Percentiles rank a stretch among this genome's conserved stretches.
Conservation (phyloP, 805 yeast species). For the Suhomyces faveliae region DNA sequence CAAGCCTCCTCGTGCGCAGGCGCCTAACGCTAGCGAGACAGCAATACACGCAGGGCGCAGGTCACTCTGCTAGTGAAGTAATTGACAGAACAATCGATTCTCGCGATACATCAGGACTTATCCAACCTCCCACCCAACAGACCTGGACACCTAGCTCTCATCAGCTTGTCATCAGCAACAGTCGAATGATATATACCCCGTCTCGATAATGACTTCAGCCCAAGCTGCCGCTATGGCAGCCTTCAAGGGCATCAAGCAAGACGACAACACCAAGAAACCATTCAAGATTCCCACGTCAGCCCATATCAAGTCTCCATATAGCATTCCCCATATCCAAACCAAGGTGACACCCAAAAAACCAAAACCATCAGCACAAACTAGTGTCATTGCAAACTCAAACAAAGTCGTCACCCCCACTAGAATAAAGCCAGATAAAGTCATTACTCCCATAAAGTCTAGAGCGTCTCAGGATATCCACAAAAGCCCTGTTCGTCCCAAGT, state of each 20-base stretch:
- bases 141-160: neutral
- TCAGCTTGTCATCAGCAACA: too few species aligned
- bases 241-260: slow-evolving; percentile 25
- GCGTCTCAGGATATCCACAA: neutral
- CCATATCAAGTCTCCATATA: neutral
- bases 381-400: too few species aligned
- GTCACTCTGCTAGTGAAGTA: too few species aligned
- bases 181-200: neutral
- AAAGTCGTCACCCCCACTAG: neutral
- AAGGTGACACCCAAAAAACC: slow-evolving; percentile 1
- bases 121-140: neutral
- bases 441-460: too few species aligned
- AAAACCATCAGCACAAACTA: too few species aligned
- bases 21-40: neutral
- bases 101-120: neutral
- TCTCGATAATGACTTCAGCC: slow-evolving; percentile 22
- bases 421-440: too few species aligned
- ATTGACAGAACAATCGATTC: neutral
- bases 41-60: neutral
- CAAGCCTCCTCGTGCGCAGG: neutral
- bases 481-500: neutral
- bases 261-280: slow-evolving; percentile 4
- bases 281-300: slow-evolving; percentile 7
- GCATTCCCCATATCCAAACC: slow-evolving; percentile 7
- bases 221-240: slow-evolving; percentile 48